These are phyloP conservation scores for Vaccinium darrowii DNA, from an alignment of 148 eudicot genomes.

Conservation along the genomic window DNA sequence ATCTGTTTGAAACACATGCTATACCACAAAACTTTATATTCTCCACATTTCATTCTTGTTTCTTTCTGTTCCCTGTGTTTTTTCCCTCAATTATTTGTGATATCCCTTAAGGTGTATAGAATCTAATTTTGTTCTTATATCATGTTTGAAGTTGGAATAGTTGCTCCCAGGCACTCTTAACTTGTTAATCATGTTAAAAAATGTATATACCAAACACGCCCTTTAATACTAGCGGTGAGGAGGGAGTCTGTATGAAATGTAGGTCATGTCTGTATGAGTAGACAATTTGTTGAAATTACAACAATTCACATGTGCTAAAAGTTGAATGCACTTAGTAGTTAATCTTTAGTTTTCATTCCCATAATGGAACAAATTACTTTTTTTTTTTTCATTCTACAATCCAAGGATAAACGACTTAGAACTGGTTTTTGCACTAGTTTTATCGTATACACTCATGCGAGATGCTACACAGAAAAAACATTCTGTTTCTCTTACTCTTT, in stretches of 20 bases:
- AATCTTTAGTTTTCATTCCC: slow-evolving; percentile 1
- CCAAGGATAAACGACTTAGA: neutral
- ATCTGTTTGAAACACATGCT: neutral
- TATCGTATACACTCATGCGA: neutral
- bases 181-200: neutral
- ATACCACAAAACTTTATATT: neutral
- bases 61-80: neutral
- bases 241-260: neutral
- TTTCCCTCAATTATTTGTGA: neutral
- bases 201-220: neutral
- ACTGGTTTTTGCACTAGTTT: neutral
- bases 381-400: neutral
- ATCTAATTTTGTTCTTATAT: neutral
- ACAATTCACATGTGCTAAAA: neutral
- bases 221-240: neutral
- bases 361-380: neutral
- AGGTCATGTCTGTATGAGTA: neutral
- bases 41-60: neutral
- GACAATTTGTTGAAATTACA: neutral
- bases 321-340: neutral
- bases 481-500: neutral
- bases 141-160: neutral
- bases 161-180: neutral
- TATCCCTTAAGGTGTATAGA: neutral
- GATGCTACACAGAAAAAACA: neutral